Evolutionary conservation across 192 early-diverging fungal genomes (phyloP), one percentile per base, ranked within the genome.

Genomic region (Backusella macrospora): DNA sequence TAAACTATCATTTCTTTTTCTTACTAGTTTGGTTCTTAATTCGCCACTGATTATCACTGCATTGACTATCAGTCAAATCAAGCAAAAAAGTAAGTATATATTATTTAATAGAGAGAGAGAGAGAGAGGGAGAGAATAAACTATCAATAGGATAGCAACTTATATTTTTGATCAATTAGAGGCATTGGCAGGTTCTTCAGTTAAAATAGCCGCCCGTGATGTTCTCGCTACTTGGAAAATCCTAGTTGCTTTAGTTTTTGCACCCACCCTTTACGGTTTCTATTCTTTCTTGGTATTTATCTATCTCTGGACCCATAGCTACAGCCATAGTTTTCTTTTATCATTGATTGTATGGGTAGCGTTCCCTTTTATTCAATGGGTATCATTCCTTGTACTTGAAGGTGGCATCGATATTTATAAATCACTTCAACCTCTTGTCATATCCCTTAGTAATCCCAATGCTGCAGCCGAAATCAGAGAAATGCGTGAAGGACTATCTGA

Each of bases 211-310:
- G 98, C 93, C 38, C 87, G 91, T 55, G 98, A 99, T 78, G 98
- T 99, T 9, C 82, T 99, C n/a, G 95, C 93, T 0, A 96, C 97
- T 6, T 98, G 96, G 97, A 98, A 98, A 75, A 83, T 95, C 38
- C 78, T 95, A 9, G 90, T 95, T 29, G 89, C 91, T 14, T 76
- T 92, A 37, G 92, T 89, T 0, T 81, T 94, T 52, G 85, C 89
- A 46, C 95, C 95, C 9, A 44, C 86, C 6, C 80, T 94, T 38
- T 94, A 94, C 73, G 84, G 86, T 5, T 77, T 84, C 4, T 94
- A 94, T 73, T 84, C 90, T 2, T 63, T 90, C 34, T 45, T 94
- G 26, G 75, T 86, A n/a, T 71, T 77, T 38, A 37, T 34, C 9
- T 48, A 68, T 48, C 14, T 76, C 49, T 73, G 40, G 67, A 21